Evolutionary conservation across 139 green algal species (phyloP).

Genomic region (Micromonas commoda): DNA sequence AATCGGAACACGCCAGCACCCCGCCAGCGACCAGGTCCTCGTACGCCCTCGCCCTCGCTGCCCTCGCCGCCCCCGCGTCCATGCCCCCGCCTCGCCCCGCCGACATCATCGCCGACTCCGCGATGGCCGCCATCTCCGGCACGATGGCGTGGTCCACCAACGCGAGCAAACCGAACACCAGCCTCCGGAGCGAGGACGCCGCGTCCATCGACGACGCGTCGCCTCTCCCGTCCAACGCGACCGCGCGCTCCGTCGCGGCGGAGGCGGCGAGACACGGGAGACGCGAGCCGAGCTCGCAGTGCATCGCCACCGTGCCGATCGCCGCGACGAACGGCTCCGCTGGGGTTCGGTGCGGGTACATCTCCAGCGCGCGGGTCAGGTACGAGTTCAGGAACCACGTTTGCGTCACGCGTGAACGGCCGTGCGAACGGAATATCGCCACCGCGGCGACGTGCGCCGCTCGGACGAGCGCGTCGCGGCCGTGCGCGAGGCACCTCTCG

Average conservation of each 20-base stretch:
- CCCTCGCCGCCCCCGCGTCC: too few species aligned
- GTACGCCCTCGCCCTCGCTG: not conserved
- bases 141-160: not conserved
- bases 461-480: not conserved
- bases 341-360: not conserved
- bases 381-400: too few species aligned
- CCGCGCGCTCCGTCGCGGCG: not conserved
- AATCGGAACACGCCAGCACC: not conserved
- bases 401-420: too few species aligned
- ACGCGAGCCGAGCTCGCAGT: not conserved
- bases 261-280: not conserved
- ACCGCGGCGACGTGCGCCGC: not conserved
- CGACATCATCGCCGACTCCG: not conserved
- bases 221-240: not conserved
- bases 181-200: not conserved
- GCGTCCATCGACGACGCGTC: constrained; percentile 3
- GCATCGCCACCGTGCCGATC: not conserved
- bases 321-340: not conserved
- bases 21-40: not conserved
- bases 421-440: not conserved
- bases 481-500: not conserved
- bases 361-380: not conserved
- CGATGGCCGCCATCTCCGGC: not conserved
- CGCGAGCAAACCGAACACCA: not conserved
- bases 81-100: too few species aligned